Evolutionary conservation across 441 rosid genomes (phyloP).

Genomic region (Euphorbia corollata): DNA sequence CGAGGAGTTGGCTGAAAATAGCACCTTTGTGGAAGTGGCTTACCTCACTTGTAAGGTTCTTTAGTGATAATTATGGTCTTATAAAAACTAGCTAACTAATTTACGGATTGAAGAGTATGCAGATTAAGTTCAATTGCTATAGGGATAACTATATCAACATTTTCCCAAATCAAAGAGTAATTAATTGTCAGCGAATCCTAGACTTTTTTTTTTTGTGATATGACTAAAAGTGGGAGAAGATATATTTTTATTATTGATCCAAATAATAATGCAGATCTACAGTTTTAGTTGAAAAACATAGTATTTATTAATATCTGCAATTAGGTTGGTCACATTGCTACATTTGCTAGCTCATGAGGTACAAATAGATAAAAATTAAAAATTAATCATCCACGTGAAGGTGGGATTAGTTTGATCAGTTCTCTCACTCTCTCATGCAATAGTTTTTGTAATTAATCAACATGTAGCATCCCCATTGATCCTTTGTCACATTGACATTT

Average conservation of each 20-base stretch:
- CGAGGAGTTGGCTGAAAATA: slow-evolving; percentile 74
- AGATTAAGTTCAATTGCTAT: neutral
- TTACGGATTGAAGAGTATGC: neutral
- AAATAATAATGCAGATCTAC: neutral
- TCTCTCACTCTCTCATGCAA: neutral
- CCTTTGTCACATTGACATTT: neutral
- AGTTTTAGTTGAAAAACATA: neutral
- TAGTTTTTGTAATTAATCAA: neutral
- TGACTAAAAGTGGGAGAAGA: neutral
- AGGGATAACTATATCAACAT: neutral
- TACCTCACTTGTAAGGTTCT: slow-evolving; percentile 44
- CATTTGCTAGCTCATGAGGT: neutral
- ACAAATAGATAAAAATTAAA: neutral
- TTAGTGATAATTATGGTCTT: neutral
- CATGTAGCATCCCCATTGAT: neutral
- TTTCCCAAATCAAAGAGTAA: neutral
- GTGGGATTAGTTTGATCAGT: neutral
- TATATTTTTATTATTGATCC: neutral
- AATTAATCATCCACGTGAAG: neutral
- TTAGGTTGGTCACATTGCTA: neutral
- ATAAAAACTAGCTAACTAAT: neutral
- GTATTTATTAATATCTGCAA: neutral
- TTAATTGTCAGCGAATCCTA: neutral
- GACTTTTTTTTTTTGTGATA: neutral
- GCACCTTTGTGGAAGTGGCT: slow-evolving; percentile 67